phyloP scores from a whole-genome alignment of 768 basidiomycete genomes.

The Lactifluus subvellereus region DNA sequence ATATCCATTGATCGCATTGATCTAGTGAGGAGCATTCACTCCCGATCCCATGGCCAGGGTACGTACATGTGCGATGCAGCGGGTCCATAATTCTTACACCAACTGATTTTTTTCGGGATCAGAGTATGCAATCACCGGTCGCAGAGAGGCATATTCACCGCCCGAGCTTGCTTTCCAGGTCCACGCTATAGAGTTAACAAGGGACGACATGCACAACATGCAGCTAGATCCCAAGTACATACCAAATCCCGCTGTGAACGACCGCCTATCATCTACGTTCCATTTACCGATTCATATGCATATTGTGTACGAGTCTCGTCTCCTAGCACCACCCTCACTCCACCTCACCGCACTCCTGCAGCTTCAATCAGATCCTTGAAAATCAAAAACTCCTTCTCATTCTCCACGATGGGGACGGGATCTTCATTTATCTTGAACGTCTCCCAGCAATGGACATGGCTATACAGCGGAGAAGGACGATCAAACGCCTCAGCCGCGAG shows the following conservation, averaged over 20 bases:
- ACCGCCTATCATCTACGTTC: neutral
- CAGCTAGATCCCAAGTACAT: conserved; percentile 5
- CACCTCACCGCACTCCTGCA: neutral
- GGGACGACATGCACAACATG: conserved; percentile 11
- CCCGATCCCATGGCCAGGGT: conserved; percentile 2
- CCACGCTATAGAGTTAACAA: neutral
- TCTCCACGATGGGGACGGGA: neutral
- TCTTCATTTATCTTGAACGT: conserved; percentile 10
- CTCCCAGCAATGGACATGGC: neutral
- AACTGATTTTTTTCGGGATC: too few species aligned
- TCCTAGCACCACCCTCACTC: neutral
- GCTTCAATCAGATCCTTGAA: conserved; percentile 15
- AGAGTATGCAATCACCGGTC: conserved; percentile 8
- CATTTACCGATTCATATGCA: neutral
- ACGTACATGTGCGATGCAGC: neutral
- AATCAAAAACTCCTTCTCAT: conserved; percentile 18
- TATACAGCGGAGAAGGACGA: neutral
- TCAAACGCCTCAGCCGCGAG: conserved; percentile 33
- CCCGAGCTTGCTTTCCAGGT: conserved; percentile 1
- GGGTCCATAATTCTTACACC: neutral
- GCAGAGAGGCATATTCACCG: neutral
- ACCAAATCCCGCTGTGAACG: neutral
- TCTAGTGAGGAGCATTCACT: neutral
- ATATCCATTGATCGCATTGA: neutral
- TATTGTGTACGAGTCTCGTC: conserved; percentile 1